Conservation (phyloP, 139 green algal genomes). For the Edaphochlamys debaryana region DNA sequence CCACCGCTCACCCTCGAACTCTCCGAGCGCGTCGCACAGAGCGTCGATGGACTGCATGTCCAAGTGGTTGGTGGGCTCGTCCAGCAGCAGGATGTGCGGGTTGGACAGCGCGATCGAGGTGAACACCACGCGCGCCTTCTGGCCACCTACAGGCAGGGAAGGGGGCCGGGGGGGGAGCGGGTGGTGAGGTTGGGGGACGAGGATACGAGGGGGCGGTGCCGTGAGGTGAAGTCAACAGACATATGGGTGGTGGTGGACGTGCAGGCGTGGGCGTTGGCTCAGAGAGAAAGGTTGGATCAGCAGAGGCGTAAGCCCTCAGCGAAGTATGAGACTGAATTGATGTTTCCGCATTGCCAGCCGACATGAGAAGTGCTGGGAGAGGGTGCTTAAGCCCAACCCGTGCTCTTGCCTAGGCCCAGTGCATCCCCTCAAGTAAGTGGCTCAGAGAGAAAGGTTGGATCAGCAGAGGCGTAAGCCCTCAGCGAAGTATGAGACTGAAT, state of each 20-base stretch:
- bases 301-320: neutral
- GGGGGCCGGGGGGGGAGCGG: neutral
- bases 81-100: slow-evolving; percentile 96
- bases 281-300: slow-evolving; percentile 47
- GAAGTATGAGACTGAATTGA: slow-evolving; percentile 45
- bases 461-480: neutral
- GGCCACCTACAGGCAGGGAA: slow-evolving; percentile 67
- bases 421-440: neutral
- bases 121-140: slow-evolving; percentile 99
- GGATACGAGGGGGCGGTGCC: neutral
- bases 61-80: slow-evolving; percentile 97
- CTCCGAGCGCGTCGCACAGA: slow-evolving; percentile 91
- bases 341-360: too few relatives aligned
- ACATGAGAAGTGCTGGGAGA: too few relatives aligned
- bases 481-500: slow-evolving; percentile 42
- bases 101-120: slow-evolving; percentile 87
- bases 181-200: neutral
- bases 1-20: slow-evolving; percentile 81
- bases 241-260: too few relatives aligned
- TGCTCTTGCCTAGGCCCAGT: neutral
- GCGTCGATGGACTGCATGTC: slow-evolving; percentile 99
- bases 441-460: slow-evolving; percentile 48
- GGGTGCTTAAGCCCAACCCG: too few relatives aligned
- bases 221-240: neutral
- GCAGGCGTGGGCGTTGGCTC: too few relatives aligned